Base-by-base conservation (phyloP, 2,329 filamentous ascomycete species). In the Aulographum hederae region DNA sequence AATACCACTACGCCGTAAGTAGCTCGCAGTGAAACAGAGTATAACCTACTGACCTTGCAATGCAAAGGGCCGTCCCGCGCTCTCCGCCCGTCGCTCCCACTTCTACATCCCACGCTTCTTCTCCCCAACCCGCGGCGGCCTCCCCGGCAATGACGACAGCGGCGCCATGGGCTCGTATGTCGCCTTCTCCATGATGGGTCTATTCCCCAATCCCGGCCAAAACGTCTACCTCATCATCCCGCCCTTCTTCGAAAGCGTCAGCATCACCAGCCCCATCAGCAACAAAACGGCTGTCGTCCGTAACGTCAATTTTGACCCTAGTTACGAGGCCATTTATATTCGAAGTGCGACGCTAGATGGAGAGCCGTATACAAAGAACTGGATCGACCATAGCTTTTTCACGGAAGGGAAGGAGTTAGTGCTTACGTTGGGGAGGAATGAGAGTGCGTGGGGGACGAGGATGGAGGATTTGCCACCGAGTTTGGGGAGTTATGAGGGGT, bases 181-280 rank as follows among this genome's bases (percentile, higher is more conserved):
- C 2, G 47, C 57, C 4, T 50, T 61, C 36, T 46, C 50, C 8
- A 59, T 58, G 49, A 47, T 60, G 26, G 58, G 58, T 0, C 41
- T 58, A 3, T 61, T 61, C 30, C 59, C 58, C 0, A 60, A 58
- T 29, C 55, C 59, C 2, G 59, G 59, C 0, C 57, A 61, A 32
- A 52, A 61, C 36, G 55, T 63, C n/a, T 62, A 61, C 32, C 50
- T 61, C 31, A 60, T 63, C 34, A 57, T 48, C 5, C 53, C 59
- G 6, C 57, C 58, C 0, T 61, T 59, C 42, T 61, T 61, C 40
- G 46, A 56, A 27, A 43, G 47, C 5, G 47, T 59, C 25, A 51
- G 44, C 28, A 43, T 60, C 15, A 53, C 43, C 2, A 54, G 52
- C 26, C 46, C 50, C n/a, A 32, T 50, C 4, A 60, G 54, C 0